A percentile compares a stretch with the other conserved stretches of the same genome.
Conservation (phyloP, 2,329 filamentous ascomycete species). For the Paracamarosporium sp. region DNA sequence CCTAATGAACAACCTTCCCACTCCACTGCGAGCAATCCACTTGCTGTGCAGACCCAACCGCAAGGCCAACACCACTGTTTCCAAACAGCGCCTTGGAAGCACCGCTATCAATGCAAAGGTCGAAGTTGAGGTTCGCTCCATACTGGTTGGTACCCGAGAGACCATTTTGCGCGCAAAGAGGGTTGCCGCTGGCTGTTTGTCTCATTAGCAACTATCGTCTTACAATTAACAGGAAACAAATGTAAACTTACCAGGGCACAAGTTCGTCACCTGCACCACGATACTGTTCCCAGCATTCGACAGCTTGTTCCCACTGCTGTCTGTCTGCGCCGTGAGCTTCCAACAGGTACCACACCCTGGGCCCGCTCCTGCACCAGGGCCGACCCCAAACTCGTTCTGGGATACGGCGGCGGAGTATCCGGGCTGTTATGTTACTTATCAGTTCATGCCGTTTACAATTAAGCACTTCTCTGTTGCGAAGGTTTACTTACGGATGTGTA, state of each 20-base stretch:
- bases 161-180: conserved; percentile 45
- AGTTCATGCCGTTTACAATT: neutral
- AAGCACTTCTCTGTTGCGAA: neutral
- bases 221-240: no score
- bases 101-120: conserved; percentile 49
- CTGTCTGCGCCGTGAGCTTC: conserved; percentile 44
- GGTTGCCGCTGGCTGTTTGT: conserved; percentile 38
- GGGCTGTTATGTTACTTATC: conserved; percentile 5
- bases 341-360: conserved; percentile 51
- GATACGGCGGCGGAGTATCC: conserved; percentile 42
- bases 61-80: conserved; percentile 34
- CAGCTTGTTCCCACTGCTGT: conserved; percentile 34
- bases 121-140: conserved; percentile 51
- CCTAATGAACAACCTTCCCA: conserved; percentile 3
- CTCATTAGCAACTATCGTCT: neutral
- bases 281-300: conserved; percentile 41
- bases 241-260: conserved; percentile 40
- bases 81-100: conserved; percentile 47
- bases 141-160: conserved; percentile 45
- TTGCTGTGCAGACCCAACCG: conserved; percentile 38
- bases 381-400: conserved; percentile 43
- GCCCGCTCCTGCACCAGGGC: conserved; percentile 42
- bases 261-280: conserved; percentile 50
- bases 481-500: conserved; percentile 15
- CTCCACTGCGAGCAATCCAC: conserved; percentile 31